Base-by-base conservation (phyloP, 1,284 basidiomycete species). In the Cutaneotrichosporon sp. region DNA sequence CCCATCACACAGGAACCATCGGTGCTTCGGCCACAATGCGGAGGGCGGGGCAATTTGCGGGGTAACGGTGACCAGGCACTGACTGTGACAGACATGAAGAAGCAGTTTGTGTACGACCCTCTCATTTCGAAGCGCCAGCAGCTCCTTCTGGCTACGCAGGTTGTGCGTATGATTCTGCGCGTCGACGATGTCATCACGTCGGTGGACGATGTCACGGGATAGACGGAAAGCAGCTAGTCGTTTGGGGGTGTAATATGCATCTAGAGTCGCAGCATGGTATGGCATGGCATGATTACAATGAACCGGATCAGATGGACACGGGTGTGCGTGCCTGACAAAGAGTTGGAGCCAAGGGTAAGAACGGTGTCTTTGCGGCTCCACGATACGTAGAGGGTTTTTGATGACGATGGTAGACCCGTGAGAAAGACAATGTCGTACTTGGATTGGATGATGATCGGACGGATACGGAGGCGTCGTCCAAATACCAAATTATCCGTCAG, bases 121-220 rank as follows among this genome's bases (percentile, higher is more conserved):
- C 84, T 98, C 66, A 96, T 99, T 77, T 94, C 92, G 52, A 99
- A 99, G 84, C 86, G 96, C 74, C 95, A 98, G 80, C 97, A 99
- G 78, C 94, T 96, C 80, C 83, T 98, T 66, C 84, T 99, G 56
- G 96, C 97, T n/a, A 97, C 95, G 42, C 96, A 99, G 86, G 89
- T 94, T 10, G 77, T 80, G 36, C 71, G 78, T 62, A 79, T 80
- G 79, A 78, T 80, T 58, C 65, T 80, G 69, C 67, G 79, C 34
- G 77, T 81, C 55, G 80, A 81, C 69, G 80, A 78, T 66, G 79
- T 77, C 60, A 80, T 80, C 50, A 56, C 55, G 36, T 56, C 55
- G 34, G 55, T 56, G 34, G 55, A 56, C 55, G 55, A 56, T 40
- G 55, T 56, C 14, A 56, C 55, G 4, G 55, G 40, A 36, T 56